Base-by-base conservation (phyloP, 257 asterid species). In the Solanum appendiculatum region DNA sequence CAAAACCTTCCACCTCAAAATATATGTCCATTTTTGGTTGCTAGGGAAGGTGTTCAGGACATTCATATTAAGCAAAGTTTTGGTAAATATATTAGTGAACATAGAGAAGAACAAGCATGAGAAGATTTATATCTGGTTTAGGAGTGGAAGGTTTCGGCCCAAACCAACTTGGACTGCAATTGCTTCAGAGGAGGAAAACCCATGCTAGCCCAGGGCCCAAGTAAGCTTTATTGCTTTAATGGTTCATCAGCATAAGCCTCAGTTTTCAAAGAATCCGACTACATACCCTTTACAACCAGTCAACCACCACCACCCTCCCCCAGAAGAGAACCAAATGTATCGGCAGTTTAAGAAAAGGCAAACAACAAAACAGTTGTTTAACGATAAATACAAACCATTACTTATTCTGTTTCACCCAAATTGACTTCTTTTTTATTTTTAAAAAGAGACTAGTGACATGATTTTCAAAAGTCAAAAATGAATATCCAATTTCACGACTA, bases 1-100 rank as follows among this genome's bases (percentile, higher is more conserved):
- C 86, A 86, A 91, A 78, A 86, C 88, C 91, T 88, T 87, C 89
- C 70, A 82, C 88, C 92, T 85, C 78, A 86, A 88, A 89, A 90
- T 54, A 88, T 74, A 63, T 44, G 44, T 72, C 58, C 86, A 82
- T 12, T 84, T 64, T 85, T 86, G 83, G 87, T 81, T 86, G 72
- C 81, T 77, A 9, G 85, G 84, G 81, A 75, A 73, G 88, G 88
- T 56, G 69, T 63, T 81, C 11, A 70, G 46, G 39, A 88, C 13
- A 77, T 85, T 18, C n/a, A 68, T 84, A 46, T 2, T 44, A 48
- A 20, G 85, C 58, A 75, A 8, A 48, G 31, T 10, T 42, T 5
- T 9, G 31, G 68, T 81, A 48, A 75, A 75, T 75, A 78, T 27
- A 29, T 80, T 46, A 77, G 84, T 34, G 6, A 31, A 81, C 44